Evolutionary conservation across 768 basidiomycete genomes (phyloP), one percentile per base, ranked within the genome.

Genomic region (Tremella mesenterica): DNA sequence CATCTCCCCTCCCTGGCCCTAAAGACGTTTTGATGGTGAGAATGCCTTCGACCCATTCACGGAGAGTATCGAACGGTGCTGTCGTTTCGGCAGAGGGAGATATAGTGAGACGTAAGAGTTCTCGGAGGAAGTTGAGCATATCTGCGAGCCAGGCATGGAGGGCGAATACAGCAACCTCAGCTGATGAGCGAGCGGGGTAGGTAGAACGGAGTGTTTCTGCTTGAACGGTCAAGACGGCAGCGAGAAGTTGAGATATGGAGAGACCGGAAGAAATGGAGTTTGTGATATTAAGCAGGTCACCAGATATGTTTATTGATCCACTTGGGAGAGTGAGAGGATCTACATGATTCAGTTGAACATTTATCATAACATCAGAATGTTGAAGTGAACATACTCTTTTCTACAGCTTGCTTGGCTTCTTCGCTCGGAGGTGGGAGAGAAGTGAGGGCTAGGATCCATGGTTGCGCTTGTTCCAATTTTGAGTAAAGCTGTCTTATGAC

Each of bases 401-500:
- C 64, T 8, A 66, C 54, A 33, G 52, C 20, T 29, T 59, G 56
- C 50, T 63, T 62, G 48, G 66, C 62, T 36, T 52, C 61, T 14
- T 59, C 59, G 21, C 48, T 67, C 16, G 53, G 63, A 6, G 53
- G 59, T 12, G 68, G 65, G 16, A 70, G 29, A 18, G 47, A 41
- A 0, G 63, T 58, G 16, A 70, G 47, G 2, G 33, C 31, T 4
- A 61, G 23, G 1, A 70, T 53, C 68, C 68, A 70, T 27, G 68
- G 68, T 41, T 58, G 50, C 2, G 68, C 65, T 39, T 61, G 54
- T 18, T 67, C 63, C 28, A 70, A 58, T 44, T 57, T 53, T 12
- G 52, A 43, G 28, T 55, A 54, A 10, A 69, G 45, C 23, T 50
- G 55, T 26, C 67, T 50, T 14, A 69, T 21, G 0, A 55, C 49